These are phyloP conservation scores for Sarocladiaceae sp. DNA, from an alignment of 2,329 filamentous ascomycete genomes.

Conservation along the genomic window DNA sequence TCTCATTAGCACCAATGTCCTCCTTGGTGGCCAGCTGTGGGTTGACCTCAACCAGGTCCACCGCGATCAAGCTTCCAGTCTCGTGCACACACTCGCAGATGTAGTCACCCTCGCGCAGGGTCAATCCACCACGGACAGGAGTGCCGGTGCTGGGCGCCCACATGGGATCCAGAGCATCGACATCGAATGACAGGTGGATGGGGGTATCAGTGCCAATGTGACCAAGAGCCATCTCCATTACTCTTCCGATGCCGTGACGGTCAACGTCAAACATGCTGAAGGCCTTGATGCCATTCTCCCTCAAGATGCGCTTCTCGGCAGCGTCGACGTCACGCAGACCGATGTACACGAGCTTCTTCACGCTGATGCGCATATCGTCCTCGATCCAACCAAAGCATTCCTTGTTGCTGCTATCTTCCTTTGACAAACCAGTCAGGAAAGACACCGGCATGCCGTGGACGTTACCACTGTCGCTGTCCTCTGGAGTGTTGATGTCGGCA, in stretches of 20 bases:
- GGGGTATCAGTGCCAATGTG: conserved; percentile 94
- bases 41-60: conserved; percentile 82
- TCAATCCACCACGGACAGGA: conserved; percentile 88
- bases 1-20: conserved; percentile 71
- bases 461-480: conserved; percentile 85
- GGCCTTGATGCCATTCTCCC: conserved; percentile 86
- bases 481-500: conserved; percentile 95
- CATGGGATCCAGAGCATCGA: conserved; percentile 86
- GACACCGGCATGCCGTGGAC: conserved; percentile 97
- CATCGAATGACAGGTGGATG: conserved; percentile 58
- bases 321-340: conserved; percentile 87
- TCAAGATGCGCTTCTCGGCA: conserved; percentile 89
- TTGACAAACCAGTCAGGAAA: conserved; percentile 82
- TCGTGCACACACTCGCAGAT: conserved; percentile 86
- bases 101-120: conserved; percentile 91
- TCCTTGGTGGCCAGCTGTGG: conserved; percentile 61
- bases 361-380: conserved; percentile 63
- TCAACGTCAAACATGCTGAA: conserved; percentile 99
- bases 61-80: conserved; percentile 72
- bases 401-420: conserved; percentile 55
- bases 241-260: conserved; percentile 84
- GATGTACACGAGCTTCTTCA: conserved; percentile 93
- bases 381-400: conserved; percentile 89
- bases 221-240: conserved; percentile 97
- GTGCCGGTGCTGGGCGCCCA: conserved; percentile 97